Evolutionary conservation across 208 protist genomes (phyloP).

Genomic region (Zelonia costaricensis): DNA sequence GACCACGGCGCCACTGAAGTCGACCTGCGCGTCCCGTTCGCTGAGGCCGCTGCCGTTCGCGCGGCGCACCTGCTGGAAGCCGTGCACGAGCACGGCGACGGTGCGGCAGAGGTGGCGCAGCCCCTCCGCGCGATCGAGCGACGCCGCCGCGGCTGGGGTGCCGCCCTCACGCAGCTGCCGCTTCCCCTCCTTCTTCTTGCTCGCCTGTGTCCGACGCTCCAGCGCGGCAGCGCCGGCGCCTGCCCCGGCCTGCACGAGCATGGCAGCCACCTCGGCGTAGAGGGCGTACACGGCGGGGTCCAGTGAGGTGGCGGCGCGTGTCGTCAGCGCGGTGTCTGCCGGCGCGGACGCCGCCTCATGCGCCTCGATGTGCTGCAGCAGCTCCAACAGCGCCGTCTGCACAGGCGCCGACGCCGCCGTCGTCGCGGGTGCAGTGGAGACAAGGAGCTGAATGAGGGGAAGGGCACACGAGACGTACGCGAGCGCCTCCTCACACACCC

Average conservation of each 20-base stretch:
- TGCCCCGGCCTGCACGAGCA: conserved; percentile 45
- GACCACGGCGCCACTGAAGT: background rate
- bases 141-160: too few relatives aligned
- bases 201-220: too few relatives aligned
- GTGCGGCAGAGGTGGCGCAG: conserved; percentile 50
- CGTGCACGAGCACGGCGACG: conserved; percentile 45
- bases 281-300: conserved; percentile 45
- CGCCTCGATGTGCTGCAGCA: conserved; percentile 26
- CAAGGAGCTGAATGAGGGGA: conserved; percentile 25
- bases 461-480: conserved; percentile 27
- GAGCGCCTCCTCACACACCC: conserved; percentile 10
- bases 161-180: background rate
- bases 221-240: too few relatives aligned
- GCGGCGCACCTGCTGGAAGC: conserved; percentile 36
- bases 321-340: too few relatives aligned
- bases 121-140: too few relatives aligned
- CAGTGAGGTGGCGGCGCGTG: conserved; percentile 11
- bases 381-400: conserved; percentile 19
- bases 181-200: conserved; percentile 13
- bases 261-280: conserved; percentile 60
- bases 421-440: background rate
- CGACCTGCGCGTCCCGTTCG: background rate
- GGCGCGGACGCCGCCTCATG: conserved; percentile 1
- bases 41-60: background rate
- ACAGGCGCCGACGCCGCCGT: conserved; percentile 1